Evolutionary conservation across 176 grass and related monocot species (phyloP).

Genomic region (Guadua angustifolia): DNA sequence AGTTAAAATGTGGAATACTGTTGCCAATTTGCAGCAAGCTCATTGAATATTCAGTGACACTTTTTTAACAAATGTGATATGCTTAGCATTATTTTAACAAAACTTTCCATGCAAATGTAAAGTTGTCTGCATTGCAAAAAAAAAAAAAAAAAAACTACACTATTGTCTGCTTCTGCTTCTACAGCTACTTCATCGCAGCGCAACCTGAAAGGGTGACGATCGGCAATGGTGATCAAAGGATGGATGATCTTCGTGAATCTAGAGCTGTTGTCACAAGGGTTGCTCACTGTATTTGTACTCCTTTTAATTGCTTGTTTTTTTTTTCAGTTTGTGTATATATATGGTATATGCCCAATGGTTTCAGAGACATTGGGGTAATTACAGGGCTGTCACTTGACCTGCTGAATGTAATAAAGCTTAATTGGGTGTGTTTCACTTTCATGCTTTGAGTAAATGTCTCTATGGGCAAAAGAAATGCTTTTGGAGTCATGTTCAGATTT

Average conservation of each 20-base stretch:
- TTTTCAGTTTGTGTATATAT: slow-evolving; percentile 27
- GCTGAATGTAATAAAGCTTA: slow-evolving; percentile 44
- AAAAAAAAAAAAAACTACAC: not conserved
- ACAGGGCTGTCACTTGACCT: slow-evolving; percentile 5
- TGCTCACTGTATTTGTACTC: slow-evolving; percentile 22
- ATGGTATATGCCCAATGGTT: slow-evolving; percentile 36
- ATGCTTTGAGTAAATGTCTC: slow-evolving; percentile 23
- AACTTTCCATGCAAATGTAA: not conserved
- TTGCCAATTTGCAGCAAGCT: not conserved
- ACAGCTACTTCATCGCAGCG: slow-evolving; percentile 10
- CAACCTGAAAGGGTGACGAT: slow-evolving; percentile 17
- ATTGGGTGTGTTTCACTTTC: slow-evolving; percentile 29
- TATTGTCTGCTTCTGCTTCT: not conserved
- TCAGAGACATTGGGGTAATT: slow-evolving; percentile 38
- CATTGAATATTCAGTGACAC: not conserved
- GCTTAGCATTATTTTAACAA: not conserved
- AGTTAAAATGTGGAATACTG: not conserved
- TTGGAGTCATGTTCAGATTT: not conserved
- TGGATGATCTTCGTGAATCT: not conserved
- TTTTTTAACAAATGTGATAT: not conserved
- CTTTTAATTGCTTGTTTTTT: not conserved
- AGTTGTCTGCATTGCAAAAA: not conserved
- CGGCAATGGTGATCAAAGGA: not conserved
- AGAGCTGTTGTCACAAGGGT: not conserved
- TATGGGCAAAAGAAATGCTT: not conserved